These are phyloP conservation scores for Lachancea nothofagi DNA, from an alignment of 805 yeast species.

Conservation along the genomic window DNA sequence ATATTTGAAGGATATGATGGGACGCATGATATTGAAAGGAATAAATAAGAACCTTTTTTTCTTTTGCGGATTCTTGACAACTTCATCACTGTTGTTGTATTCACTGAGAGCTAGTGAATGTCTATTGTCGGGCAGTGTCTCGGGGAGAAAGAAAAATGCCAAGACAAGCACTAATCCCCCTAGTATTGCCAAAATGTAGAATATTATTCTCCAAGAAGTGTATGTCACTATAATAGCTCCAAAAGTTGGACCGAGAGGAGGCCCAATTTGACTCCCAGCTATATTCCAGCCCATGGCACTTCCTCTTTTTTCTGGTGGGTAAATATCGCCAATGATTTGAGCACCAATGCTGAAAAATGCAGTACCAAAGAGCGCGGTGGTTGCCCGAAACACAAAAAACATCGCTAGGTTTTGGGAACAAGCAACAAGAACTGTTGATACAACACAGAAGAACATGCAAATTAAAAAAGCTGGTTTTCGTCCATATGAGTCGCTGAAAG, in stretches of 20 bases:
- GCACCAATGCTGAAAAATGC: constrained; percentile 52
- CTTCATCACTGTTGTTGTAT: constrained; percentile 27
- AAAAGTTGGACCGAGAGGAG: constrained; percentile 47
- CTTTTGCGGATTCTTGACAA: constrained; percentile 25
- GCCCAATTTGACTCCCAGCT: constrained; percentile 49
- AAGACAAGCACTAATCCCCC: too few relatives aligned
- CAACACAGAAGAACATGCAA: constrained; percentile 33
- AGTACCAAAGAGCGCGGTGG: constrained; percentile 51
- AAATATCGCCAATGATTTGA: constrained; percentile 45
- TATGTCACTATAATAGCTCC: constrained; percentile 55
- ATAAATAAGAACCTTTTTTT: constrained; percentile 39
- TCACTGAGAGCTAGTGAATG: constrained; percentile 3
- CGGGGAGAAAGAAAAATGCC: too few relatives aligned
- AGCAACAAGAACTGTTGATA: constrained; percentile 37
- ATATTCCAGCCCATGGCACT: constrained; percentile 45
- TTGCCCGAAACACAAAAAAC: constrained; percentile 47
- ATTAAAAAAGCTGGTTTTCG: constrained; percentile 40
- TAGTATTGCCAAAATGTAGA: too few relatives aligned
- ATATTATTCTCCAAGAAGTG: too few relatives aligned
- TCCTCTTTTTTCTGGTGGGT: constrained; percentile 46
- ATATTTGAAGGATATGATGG: constrained; percentile 39
- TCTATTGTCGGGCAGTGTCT: too few relatives aligned
- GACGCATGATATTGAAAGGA: constrained; percentile 42
- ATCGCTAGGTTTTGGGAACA: constrained; percentile 47
- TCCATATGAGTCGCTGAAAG: constrained; percentile 51